Percentiles rank a stretch among this genome's conserved stretches.
Evolutionary conservation across 495 filamentous ascomycete genomes (phyloP).

Genomic region (Hypomontagnella monticulosa): DNA sequence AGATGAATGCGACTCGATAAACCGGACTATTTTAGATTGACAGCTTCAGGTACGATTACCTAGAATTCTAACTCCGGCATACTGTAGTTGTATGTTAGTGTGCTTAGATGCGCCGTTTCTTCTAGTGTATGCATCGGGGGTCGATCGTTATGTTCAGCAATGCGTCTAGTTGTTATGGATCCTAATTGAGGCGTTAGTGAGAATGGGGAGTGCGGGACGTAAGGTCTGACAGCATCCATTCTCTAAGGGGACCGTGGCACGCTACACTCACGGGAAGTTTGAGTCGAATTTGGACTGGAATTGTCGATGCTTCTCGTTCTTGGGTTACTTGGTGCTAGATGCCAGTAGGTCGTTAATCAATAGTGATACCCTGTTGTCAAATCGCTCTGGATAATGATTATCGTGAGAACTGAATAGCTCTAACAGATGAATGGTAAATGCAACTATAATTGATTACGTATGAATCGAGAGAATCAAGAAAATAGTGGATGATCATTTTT

Average conservation of each 20-base stretch:
- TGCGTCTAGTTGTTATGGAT: not conserved
- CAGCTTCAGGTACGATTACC: not conserved
- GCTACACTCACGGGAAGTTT: too few relatives aligned
- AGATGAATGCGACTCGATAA: not conserved
- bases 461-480: not conserved
- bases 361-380: too few relatives aligned
- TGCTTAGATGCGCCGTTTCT: not conserved
- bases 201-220: not conserved
- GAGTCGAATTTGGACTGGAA: not conserved
- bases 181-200: not conserved
- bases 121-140: not conserved
- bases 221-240: not conserved
- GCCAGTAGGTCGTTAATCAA: too few relatives aligned
- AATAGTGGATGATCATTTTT: too few relatives aligned
- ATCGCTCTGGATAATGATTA: too few relatives aligned
- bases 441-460: not conserved
- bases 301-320: not conserved
- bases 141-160: not conserved
- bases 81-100: too few relatives aligned
- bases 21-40: not conserved
- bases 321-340: too few relatives aligned
- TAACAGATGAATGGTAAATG: not conserved
- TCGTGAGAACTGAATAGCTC: too few relatives aligned
- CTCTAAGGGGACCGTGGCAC: not conserved
- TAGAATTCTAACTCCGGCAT: too few relatives aligned